A percentile compares a stretch with the other conserved stretches of the same genome.
phyloP scores from a whole-genome alignment of 305 asterid species.

The Rubia tinctorum region DNA sequence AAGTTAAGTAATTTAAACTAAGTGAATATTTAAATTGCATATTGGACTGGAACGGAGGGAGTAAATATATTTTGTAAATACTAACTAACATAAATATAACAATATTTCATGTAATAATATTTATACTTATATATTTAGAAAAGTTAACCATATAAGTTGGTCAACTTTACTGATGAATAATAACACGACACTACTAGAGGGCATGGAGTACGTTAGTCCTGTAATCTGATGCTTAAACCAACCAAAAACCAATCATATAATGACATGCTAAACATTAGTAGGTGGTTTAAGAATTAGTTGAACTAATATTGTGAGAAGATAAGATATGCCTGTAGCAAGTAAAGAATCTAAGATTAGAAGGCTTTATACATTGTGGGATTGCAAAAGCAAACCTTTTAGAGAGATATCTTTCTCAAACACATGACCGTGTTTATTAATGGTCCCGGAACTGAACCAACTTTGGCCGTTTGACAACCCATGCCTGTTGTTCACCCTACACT shows the following conservation, averaged over 20 bases:
- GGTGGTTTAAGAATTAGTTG: not conserved
- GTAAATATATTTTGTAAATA: no score
- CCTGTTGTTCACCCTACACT: conserved; percentile 78
- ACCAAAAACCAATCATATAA: not conserved
- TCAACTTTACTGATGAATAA: no score
- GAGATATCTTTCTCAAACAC: conserved; percentile 23
- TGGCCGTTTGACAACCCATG: conserved; percentile 43
- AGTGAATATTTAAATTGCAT: no score
- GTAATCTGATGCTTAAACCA: not conserved
- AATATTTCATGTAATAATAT: no score
- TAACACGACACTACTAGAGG: no score
- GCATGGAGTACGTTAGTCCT: no score
- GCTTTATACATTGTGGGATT: conserved; percentile 21
- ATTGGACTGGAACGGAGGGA: no score
- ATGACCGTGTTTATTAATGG: conserved; percentile 25
- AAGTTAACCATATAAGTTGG: no score
- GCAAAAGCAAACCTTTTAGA: conserved; percentile 28
- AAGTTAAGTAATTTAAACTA: no score
- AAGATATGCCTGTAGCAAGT: not conserved
- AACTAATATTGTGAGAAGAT: not conserved
- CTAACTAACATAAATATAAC: no score
- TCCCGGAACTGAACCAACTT: conserved; percentile 34
- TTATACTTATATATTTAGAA: no score
- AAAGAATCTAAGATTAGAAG: conserved; percentile 35
- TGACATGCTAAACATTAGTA: not conserved